A percentile compares a stretch with the other conserved stretches of the same genome.
Conservation (phyloP, 1,139 yeast genomes). For the Hemisphaericaspora subhashii region DNA sequence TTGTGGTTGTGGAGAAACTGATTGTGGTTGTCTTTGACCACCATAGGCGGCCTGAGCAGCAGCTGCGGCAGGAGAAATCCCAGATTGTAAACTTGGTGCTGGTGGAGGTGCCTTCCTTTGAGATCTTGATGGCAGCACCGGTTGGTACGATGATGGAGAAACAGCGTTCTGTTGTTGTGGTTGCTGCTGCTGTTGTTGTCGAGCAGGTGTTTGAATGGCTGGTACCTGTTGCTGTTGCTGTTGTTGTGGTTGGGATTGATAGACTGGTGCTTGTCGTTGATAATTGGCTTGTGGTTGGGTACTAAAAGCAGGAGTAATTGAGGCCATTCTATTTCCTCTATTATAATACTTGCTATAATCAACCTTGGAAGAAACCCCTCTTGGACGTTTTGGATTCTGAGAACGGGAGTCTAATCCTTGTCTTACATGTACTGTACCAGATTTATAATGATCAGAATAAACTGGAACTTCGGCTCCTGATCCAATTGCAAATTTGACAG, state of each 20-base stretch:
- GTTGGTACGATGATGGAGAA: constrained; percentile 13
- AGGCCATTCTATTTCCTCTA: constrained; percentile 25
- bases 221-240: no score
- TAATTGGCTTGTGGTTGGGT: constrained; percentile 6
- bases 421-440: constrained; percentile 81
- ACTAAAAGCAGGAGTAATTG: constrained; percentile 9
- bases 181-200: constrained; percentile 16
- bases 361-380: constrained; percentile 38
- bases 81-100: constrained; percentile 13
- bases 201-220: constrained; percentile 23
- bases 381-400: constrained; percentile 77
- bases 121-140: constrained; percentile 14
- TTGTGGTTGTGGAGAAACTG: constrained; percentile 5
- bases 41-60: constrained; percentile 19
- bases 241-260: constrained; percentile 28
- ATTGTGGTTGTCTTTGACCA: constrained; percentile 8
- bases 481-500: constrained; percentile 67
- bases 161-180: constrained; percentile 16
- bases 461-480: constrained; percentile 54
- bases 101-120: constrained; percentile 17
- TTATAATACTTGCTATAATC: constrained; percentile 47
- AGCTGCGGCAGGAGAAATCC: constrained; percentile 17
- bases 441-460: constrained; percentile 76
- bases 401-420: constrained; percentile 80
- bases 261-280: constrained; percentile 13